Percentiles rank a stretch among this genome's conserved stretches.
These are phyloP conservation scores for Pseudonitzschia delicatissima DNA, from an alignment of 108 stramenopile genomes.

Conservation along the genomic window DNA sequence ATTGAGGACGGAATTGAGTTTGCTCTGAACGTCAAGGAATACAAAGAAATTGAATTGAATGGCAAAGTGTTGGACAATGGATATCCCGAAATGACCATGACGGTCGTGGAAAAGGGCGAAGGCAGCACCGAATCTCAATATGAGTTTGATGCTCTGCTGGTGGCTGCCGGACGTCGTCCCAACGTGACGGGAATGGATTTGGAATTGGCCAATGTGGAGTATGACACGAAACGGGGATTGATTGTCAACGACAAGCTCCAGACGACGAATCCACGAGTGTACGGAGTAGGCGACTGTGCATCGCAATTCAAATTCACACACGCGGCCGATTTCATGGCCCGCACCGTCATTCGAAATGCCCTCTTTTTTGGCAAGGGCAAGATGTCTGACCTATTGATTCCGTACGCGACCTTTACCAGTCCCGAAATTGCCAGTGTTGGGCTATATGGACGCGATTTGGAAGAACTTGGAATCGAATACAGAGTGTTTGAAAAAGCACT, in stretches of 20 bases:
- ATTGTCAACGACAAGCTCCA: slow-evolving; percentile 77
- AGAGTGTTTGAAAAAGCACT: slow-evolving; percentile 60
- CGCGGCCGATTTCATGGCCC: slow-evolving; percentile 86
- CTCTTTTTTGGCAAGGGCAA: slow-evolving; percentile 80
- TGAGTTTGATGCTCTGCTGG: slow-evolving; percentile 62
- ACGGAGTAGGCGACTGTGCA: slow-evolving; percentile 81
- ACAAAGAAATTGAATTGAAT: slow-evolving; percentile 42
- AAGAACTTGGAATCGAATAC: slow-evolving; percentile 59
- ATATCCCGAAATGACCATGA: slow-evolving; percentile 44
- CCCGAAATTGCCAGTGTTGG: slow-evolving; percentile 91
- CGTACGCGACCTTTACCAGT: slow-evolving; percentile 85
- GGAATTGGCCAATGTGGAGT: slow-evolving; percentile 75
- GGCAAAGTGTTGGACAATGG: slow-evolving; percentile 46
- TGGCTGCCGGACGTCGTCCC: slow-evolving; percentile 82
- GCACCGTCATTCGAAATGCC: slow-evolving; percentile 80
- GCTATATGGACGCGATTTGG: slow-evolving; percentile 69
- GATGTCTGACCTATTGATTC: slow-evolving; percentile 69
- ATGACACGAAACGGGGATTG: slow-evolving; percentile 65
- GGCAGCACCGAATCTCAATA: slow-evolving; percentile 20
- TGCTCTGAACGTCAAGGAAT: slow-evolving; percentile 37
- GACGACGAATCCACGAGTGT: slow-evolving; percentile 68
- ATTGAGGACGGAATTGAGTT: slow-evolving; percentile 63
- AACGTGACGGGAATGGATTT: slow-evolving; percentile 86
- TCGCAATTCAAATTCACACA: slow-evolving; percentile 87
- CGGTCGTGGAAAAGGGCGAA: slow-evolving; percentile 41